A percentile compares a stretch with the other conserved stretches of the same genome.
phyloP scores from a whole-genome alignment of 345 rosid genomes.

The Pugionium dolabratum region DNA sequence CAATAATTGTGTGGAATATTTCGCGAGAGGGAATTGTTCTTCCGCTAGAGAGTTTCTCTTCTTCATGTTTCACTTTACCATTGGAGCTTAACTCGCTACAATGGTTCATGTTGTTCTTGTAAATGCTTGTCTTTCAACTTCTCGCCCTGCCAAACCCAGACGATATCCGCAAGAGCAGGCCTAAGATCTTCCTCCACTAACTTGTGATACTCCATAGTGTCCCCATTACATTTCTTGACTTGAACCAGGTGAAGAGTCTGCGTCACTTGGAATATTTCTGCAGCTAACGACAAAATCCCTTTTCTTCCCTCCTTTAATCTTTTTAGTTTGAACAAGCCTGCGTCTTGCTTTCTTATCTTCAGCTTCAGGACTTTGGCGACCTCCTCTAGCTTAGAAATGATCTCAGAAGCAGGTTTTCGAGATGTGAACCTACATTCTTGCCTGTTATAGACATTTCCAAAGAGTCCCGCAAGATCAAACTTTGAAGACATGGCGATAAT shows the following conservation, averaged over 20 bases:
- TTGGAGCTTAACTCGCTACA: neutral
- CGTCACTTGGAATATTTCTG: constrained; percentile 74
- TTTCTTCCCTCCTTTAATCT: constrained; percentile 63
- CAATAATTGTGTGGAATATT: neutral
- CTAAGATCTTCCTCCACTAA: constrained; percentile 56
- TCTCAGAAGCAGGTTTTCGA: neutral
- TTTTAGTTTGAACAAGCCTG: constrained; percentile 65
- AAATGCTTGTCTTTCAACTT: constrained; percentile 46
- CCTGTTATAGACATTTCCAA: constrained; percentile 46
- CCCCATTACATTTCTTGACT: constrained; percentile 72
- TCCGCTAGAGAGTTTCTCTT: constrained; percentile 7
- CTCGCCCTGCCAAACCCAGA: constrained; percentile 77
- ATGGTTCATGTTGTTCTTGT: constrained; percentile 18
- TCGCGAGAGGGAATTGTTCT: constrained; percentile 7
- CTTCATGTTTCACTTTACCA: neutral
- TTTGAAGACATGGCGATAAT: constrained; percentile 62
- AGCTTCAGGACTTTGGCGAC: constrained; percentile 52
- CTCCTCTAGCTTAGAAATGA: constrained; percentile 59
- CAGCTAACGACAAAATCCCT: constrained; percentile 62
- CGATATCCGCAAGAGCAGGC: constrained; percentile 69
- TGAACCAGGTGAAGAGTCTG: constrained; percentile 68
- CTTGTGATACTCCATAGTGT: constrained; percentile 71
- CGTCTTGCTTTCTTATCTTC: constrained; percentile 64
- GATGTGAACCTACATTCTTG: constrained; percentile 59
- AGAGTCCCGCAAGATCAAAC: constrained; percentile 68